Evolutionary conservation across 169 alveolate genomes (phyloP).

Genomic region (Eimeria tenella): DNA sequence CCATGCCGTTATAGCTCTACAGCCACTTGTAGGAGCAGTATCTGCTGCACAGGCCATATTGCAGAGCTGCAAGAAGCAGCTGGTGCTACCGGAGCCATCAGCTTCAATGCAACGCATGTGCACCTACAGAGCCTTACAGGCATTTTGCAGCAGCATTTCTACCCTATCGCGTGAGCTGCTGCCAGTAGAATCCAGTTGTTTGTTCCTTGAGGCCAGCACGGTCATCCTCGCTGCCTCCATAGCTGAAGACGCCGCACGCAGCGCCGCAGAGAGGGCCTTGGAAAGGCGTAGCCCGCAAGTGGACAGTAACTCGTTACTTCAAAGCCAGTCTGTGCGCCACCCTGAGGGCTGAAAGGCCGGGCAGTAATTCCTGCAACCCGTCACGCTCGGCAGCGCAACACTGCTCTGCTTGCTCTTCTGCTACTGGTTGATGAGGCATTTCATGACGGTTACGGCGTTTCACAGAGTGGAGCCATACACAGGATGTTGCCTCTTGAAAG

Average conservation of each 20-base stretch:
- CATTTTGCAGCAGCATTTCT: conserved; percentile 45
- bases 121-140: conserved; percentile 56
- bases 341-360: background rate
- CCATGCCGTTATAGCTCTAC: conserved; percentile 52
- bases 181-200: conserved; percentile 42
- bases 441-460: background rate
- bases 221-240: conserved; percentile 57
- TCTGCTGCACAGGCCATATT: conserved; percentile 51
- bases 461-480: background rate
- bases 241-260: conserved; percentile 34
- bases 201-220: conserved; percentile 55
- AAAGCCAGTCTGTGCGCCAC: background rate
- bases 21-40: conserved; percentile 41
- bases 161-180: conserved; percentile 10
- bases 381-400: too few relatives aligned
- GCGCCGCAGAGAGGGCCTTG: conserved; percentile 46
- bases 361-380: too few relatives aligned
- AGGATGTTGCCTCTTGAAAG: too few relatives aligned
- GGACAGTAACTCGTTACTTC: background rate
- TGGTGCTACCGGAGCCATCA: conserved; percentile 54
- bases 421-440: too few relatives aligned
- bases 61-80: conserved; percentile 59
- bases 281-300: conserved; percentile 26
- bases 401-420: too few relatives aligned
- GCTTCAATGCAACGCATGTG: conserved; percentile 42